Percentiles rank a stretch among this genome's conserved stretches.
Conservation (phyloP, 768 basidiomycete genomes). For the Tephrocybe sp. region DNA sequence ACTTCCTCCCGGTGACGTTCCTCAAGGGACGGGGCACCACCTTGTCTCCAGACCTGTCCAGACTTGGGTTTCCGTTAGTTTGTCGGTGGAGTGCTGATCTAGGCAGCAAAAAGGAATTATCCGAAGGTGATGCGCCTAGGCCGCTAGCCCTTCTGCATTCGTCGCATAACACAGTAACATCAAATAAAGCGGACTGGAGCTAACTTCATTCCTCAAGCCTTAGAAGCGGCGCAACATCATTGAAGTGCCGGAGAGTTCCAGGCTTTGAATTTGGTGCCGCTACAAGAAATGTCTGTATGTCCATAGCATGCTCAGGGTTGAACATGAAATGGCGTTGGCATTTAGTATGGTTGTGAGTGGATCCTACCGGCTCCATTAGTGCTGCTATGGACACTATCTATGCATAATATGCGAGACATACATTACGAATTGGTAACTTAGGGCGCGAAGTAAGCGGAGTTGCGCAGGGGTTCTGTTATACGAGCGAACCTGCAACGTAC, state of each 20-base stretch:
- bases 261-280: not conserved
- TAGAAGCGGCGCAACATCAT: not conserved
- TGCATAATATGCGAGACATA: not conserved
- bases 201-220: not conserved
- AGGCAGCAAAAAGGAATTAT: not conserved
- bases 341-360: not conserved
- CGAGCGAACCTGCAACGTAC: no score
- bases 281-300: not conserved
- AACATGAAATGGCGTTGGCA: not conserved
- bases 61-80: not conserved
- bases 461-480: not conserved
- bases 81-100: not conserved
- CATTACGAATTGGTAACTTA: no score
- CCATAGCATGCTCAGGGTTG: not conserved
- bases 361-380: no score
- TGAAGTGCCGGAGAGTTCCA: not conserved
- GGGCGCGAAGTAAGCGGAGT: slow-evolving; percentile 7
- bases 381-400: not conserved
- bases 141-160: not conserved
- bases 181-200: slow-evolving; percentile 11
- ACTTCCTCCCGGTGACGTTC: not conserved
- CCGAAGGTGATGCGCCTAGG: not conserved
- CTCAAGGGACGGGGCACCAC: slow-evolving; percentile 2
- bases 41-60: not conserved
- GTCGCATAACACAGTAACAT: not conserved